These are phyloP conservation scores for Torrubiella hemipterigena DNA, from an alignment of 2,329 filamentous ascomycete genomes.

Conservation along the genomic window DNA sequence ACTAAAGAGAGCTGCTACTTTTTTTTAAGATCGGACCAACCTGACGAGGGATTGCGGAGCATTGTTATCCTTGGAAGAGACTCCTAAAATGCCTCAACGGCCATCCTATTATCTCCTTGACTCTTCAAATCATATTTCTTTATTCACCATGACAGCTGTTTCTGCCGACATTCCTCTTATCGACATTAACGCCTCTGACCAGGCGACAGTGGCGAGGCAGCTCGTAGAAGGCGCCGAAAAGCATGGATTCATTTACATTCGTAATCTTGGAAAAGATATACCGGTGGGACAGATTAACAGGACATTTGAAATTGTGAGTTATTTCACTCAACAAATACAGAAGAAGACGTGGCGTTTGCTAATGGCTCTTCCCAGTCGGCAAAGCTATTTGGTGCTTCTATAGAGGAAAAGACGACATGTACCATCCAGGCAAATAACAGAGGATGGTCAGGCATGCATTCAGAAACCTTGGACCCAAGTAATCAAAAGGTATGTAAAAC, in stretches of 20 bases:
- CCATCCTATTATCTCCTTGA: too few relatives aligned
- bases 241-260: slow-evolving; percentile 85
- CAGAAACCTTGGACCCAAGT: slow-evolving; percentile 76
- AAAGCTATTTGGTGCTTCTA: slow-evolving; percentile 58
- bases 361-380: slow-evolving; percentile 34
- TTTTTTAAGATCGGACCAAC: too few relatives aligned
- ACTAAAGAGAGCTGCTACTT: too few relatives aligned
- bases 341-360: not conserved
- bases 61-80: too few relatives aligned
- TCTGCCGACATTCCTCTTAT: slow-evolving; percentile 62
- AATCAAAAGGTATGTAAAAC: slow-evolving; percentile 53
- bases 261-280: slow-evolving; percentile 61
- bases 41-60: too few relatives aligned
- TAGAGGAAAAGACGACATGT: slow-evolving; percentile 61
- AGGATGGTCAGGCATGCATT: slow-evolving; percentile 82
- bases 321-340: too few relatives aligned
- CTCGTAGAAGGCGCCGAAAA: slow-evolving; percentile 70
- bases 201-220: slow-evolving; percentile 46
- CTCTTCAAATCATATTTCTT: too few relatives aligned
- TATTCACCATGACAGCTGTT: slow-evolving; percentile 2
- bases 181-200: slow-evolving; percentile 56
- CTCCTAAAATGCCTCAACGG: too few relatives aligned
- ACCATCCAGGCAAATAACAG: slow-evolving; percentile 70
- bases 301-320: slow-evolving; percentile 61
- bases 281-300: slow-evolving; percentile 50